Percentiles rank a stretch among this genome's conserved stretches.
These are phyloP conservation scores for Croton laevigatus DNA, from an alignment of 441 rosid genomes.

Conservation along the genomic window DNA sequence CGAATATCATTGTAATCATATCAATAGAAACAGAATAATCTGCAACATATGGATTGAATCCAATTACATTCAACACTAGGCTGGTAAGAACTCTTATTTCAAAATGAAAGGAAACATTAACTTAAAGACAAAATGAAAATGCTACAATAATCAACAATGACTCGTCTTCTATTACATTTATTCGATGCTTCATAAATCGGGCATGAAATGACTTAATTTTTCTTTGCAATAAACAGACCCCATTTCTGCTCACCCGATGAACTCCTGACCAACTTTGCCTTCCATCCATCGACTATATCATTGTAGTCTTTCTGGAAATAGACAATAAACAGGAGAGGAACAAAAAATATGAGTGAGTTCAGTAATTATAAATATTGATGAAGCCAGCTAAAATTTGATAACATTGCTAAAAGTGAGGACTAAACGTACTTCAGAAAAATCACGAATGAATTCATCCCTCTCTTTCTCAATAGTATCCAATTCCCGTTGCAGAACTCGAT, in stretches of 20 bases:
- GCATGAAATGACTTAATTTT: conserved; percentile 18
- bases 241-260: conserved; percentile 79
- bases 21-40: no score
- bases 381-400: neutral
- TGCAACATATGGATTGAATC: neutral
- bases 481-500: conserved; percentile 63
- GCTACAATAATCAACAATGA: neutral
- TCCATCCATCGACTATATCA: conserved; percentile 95
- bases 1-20: no score
- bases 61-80: neutral
- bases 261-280: conserved; percentile 73
- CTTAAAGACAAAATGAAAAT: neutral
- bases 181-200: neutral
- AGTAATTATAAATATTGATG: neutral
- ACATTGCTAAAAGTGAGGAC: neutral
- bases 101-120: neutral
- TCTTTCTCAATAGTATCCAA: conserved; percentile 59
- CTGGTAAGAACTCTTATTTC: neutral
- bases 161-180: neutral
- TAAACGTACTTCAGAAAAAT: conserved; percentile 66
- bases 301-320: conserved; percentile 73
- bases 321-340: neutral
- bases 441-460: conserved; percentile 57
- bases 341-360: neutral
- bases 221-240: conserved; percentile 86